Percentiles rank a stretch among this genome's conserved stretches.
phyloP scores from a whole-genome alignment of 2,329 filamentous ascomycete species.

The Aspergillus novofumigatus region DNA sequence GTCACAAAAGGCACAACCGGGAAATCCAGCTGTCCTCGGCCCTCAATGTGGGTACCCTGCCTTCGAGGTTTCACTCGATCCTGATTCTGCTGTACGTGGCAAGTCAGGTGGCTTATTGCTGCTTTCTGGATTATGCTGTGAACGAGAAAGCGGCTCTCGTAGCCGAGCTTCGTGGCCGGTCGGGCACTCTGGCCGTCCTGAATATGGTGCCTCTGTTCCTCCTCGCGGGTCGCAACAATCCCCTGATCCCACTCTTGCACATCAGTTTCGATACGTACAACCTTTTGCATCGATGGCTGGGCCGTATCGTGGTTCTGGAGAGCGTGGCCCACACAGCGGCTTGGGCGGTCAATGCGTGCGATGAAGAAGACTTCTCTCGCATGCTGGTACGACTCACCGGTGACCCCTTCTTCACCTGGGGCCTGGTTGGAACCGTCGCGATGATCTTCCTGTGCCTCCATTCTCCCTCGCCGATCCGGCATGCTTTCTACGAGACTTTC shows the following conservation, averaged over 20 bases:
- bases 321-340: slow-evolving; percentile 65
- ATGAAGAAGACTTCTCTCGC: slow-evolving; percentile 29
- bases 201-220: slow-evolving; percentile 92
- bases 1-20: slow-evolving; percentile 70
- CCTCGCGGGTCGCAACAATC: slow-evolving; percentile 89
- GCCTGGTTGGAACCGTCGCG: slow-evolving; percentile 40
- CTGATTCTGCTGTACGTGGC: slow-evolving; percentile 65
- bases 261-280: slow-evolving; percentile 98
- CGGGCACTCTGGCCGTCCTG: slow-evolving; percentile 75
- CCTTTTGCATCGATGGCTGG: slow-evolving; percentile 78
- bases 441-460: slow-evolving; percentile 41
- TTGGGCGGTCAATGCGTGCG: slow-evolving; percentile 69
- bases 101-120: slow-evolving; percentile 73
- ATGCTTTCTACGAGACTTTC: slow-evolving; percentile 47
- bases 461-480: slow-evolving; percentile 42
- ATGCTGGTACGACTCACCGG: slow-evolving; percentile 31
- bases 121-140: slow-evolving; percentile 40
- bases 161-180: slow-evolving; percentile 80
- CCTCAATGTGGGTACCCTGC: slow-evolving; percentile 70
- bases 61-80: slow-evolving; percentile 71
- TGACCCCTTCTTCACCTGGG: slow-evolving; percentile 42
- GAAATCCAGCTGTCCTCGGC: slow-evolving; percentile 66
- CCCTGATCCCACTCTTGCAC: slow-evolving; percentile 72
- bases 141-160: slow-evolving; percentile 54
- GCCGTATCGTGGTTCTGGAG: slow-evolving; percentile 70